Conservation (phyloP, 1,139 yeast species). For the Protomyces arabidopsidicola region DNA sequence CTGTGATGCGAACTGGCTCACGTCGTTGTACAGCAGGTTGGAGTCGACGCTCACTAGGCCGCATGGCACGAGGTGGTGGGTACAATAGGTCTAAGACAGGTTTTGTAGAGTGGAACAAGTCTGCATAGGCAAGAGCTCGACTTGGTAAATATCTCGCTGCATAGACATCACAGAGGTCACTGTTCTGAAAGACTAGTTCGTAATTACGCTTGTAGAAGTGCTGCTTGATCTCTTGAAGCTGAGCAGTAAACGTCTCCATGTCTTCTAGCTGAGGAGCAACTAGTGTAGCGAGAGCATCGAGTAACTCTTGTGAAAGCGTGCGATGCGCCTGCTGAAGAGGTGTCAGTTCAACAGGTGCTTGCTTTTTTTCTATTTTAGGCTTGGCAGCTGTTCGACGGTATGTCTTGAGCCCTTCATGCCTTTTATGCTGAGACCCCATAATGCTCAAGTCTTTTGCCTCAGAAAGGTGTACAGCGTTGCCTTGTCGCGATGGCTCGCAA, state of each 20-base stretch:
- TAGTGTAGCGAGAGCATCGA: neutral
- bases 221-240: slow-evolving; percentile 14
- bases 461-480: no score
- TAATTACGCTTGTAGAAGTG: slow-evolving; percentile 13
- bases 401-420: slow-evolving; percentile 21
- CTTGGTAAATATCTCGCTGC: slow-evolving; percentile 19
- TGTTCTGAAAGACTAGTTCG: slow-evolving; percentile 7
- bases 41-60: slow-evolving; percentile 10
- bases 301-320: slow-evolving; percentile 5
- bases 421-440: slow-evolving; percentile 24
- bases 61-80: slow-evolving; percentile 9
- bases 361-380: slow-evolving; percentile 11
- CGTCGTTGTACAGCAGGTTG: neutral
- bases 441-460: neutral
- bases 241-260: neutral
- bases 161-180: slow-evolving; percentile 10
- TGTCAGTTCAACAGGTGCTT: neutral
- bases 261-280: slow-evolving; percentile 1
- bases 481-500: no score
- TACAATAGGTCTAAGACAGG: slow-evolving; percentile 14
- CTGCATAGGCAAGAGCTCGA: slow-evolving; percentile 19
- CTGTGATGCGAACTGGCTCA: neutral
- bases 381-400: slow-evolving; percentile 19
- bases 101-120: neutral
- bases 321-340: neutral